A percentile compares a stretch with the other conserved stretches of the same genome.
phyloP scores from a whole-genome alignment of 2,329 filamentous ascomycete species.

The Shiraia sp. region DNA sequence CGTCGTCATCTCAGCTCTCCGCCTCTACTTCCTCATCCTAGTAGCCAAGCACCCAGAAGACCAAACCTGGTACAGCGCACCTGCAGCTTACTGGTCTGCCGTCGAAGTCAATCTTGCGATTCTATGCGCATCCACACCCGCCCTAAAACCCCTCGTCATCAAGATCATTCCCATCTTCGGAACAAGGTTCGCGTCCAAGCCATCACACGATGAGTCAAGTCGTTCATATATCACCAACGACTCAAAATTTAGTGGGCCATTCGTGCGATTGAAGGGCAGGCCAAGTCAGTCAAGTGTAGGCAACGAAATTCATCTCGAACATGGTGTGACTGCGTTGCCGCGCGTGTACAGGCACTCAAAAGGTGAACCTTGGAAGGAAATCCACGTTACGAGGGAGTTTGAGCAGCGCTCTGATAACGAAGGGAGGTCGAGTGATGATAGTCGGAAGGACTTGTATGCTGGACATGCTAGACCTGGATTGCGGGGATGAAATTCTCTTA shows the following conservation, averaged over 20 bases:
- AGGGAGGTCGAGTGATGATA: constrained; percentile 1
- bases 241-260: background rate
- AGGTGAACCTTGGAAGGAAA: constrained; percentile 1
- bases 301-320: background rate
- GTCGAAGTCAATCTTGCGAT: constrained; percentile 33
- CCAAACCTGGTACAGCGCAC: constrained; percentile 19
- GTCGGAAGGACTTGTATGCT: constrained; percentile 1
- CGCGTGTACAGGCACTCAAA: background rate
- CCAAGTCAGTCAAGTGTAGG: background rate
- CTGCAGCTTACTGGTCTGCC: constrained; percentile 25
- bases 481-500: too few species aligned
- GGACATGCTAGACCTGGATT: too few species aligned
- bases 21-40: constrained; percentile 17
- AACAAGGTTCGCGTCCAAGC: constrained; percentile 2
- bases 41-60: constrained; percentile 19
- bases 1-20: constrained; percentile 21
- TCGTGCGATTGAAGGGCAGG: background rate
- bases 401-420: constrained; percentile 1
- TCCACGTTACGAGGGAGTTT: constrained; percentile 2
- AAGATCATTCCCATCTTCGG: constrained; percentile 14
- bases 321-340: background rate
- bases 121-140: constrained; percentile 29
- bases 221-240: background rate
- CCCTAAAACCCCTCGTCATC: constrained; percentile 25
- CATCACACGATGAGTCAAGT: background rate